phyloP scores from a whole-genome alignment of 1,139 yeast species.

The Blastobotrys niveus region DNA sequence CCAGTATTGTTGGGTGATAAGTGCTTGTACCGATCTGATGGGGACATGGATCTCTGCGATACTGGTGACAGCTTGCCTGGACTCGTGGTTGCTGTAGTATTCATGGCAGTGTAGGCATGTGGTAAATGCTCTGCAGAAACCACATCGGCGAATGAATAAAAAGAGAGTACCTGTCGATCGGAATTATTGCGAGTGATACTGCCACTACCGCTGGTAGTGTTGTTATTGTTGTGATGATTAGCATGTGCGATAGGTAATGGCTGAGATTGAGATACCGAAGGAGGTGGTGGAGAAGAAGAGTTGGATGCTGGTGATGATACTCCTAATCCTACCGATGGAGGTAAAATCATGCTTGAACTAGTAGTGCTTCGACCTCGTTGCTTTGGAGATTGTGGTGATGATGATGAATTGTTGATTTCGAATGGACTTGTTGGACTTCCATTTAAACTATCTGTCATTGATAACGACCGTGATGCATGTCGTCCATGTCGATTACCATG shows the following conservation, averaged over 20 bases:
- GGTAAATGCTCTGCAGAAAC: conserved; percentile 31
- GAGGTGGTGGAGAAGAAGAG: not conserved
- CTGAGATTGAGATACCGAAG: not conserved
- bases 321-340: conserved; percentile 5
- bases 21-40: not conserved
- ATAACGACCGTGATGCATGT: conserved; percentile 10
- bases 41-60: conserved; percentile 9
- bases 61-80: conserved; percentile 10
- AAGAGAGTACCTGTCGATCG: conserved; percentile 51
- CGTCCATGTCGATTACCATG: conserved; percentile 38
- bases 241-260: no score
- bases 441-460: conserved; percentile 8
- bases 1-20: no score
- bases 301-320: not conserved
- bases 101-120: no score
- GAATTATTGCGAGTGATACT: not conserved
- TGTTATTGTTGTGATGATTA: not conserved
- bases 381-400: conserved; percentile 3
- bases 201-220: not conserved
- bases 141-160: conserved; percentile 77
- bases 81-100: conserved; percentile 6
- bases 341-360: not conserved
- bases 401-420: not conserved
- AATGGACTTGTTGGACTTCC: conserved; percentile 6
- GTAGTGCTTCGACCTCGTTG: conserved; percentile 10